Evolutionary conservation across 257 asterid genomes (phyloP).

Genomic region (Voacanga thouarsii): DNA sequence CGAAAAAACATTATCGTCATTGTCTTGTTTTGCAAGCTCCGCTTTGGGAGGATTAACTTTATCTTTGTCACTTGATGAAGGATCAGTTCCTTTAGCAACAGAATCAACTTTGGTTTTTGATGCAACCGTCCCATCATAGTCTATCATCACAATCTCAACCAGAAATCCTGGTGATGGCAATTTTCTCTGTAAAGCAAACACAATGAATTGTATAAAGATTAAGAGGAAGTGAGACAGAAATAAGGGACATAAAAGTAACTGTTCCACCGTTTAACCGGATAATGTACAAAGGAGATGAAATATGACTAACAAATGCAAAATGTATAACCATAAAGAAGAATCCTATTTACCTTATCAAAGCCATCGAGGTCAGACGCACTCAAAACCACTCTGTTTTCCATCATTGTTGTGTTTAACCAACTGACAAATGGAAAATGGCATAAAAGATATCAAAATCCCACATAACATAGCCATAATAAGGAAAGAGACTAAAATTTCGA

Average conservation of each 20-base stretch:
- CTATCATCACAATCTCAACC: conserved; percentile 87
- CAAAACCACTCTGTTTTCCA: conserved; percentile 75
- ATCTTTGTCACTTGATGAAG: conserved; percentile 43
- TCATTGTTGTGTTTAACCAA: conserved; percentile 92
- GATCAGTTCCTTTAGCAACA: conserved; percentile 24
- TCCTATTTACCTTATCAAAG: conserved; percentile 59
- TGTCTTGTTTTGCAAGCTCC: conserved; percentile 36
- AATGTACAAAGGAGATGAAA: not conserved
- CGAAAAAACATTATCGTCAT: conserved; percentile 78
- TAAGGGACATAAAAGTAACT: not conserved
- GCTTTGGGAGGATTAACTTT: conserved; percentile 33
- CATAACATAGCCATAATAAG: not conserved
- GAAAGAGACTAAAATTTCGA: not conserved
- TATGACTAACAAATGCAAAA: not conserved
- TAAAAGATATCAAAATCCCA: not conserved
- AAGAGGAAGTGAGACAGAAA: not conserved
- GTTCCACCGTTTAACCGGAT: not conserved
- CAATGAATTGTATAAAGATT: not conserved
- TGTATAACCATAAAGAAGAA: conserved; percentile 19
- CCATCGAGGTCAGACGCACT: conserved; percentile 62
- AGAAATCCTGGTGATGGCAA: conserved; percentile 94
- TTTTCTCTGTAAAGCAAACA: conserved; percentile 62
- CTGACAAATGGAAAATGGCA: conserved; percentile 40
- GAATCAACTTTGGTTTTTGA: conserved; percentile 36
- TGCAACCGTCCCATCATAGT: conserved; percentile 59